Conservation (phyloP, 2,329 filamentous ascomycete genomes). For the Mycosphaerelloides madeirae region DNA sequence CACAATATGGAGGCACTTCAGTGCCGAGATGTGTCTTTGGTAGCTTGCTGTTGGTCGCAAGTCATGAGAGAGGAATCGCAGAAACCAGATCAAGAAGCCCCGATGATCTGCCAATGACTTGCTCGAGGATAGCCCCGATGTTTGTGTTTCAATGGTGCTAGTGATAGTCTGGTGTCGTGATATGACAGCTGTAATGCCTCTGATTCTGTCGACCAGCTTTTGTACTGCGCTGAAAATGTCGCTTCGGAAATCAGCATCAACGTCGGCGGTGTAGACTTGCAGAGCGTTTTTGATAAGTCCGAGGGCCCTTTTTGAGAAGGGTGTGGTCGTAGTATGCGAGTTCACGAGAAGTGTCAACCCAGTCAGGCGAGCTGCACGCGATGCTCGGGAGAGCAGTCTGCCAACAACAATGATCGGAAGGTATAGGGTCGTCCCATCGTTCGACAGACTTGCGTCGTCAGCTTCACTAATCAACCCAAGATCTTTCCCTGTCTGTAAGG, state of each 20-base stretch:
- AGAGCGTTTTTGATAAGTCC: constrained; percentile 61
- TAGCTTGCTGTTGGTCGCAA: constrained; percentile 80
- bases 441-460: constrained; percentile 14
- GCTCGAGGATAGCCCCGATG: background rate
- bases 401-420: constrained; percentile 44
- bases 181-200: constrained; percentile 59
- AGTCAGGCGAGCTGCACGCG: constrained; percentile 61
- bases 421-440: constrained; percentile 44
- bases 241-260: constrained; percentile 79
- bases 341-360: constrained; percentile 75
- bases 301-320: constrained; percentile 62
- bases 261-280: constrained; percentile 70
- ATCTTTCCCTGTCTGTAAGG: constrained; percentile 44
- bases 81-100: constrained; percentile 68
- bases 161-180: constrained; percentile 13
- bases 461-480: constrained; percentile 41
- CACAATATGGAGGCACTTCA: constrained; percentile 66
- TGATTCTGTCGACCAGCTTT: constrained; percentile 70
- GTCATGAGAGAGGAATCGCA: constrained; percentile 66
- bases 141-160: background rate
- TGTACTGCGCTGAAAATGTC: constrained; percentile 72
- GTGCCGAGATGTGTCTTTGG: constrained; percentile 76
- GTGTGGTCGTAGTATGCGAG: constrained; percentile 68
- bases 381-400: constrained; percentile 34
- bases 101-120: constrained; percentile 10